These are phyloP conservation scores for Fusarium circinatum DNA, from an alignment of 2,329 filamentous ascomycete species.

Conservation along the genomic window DNA sequence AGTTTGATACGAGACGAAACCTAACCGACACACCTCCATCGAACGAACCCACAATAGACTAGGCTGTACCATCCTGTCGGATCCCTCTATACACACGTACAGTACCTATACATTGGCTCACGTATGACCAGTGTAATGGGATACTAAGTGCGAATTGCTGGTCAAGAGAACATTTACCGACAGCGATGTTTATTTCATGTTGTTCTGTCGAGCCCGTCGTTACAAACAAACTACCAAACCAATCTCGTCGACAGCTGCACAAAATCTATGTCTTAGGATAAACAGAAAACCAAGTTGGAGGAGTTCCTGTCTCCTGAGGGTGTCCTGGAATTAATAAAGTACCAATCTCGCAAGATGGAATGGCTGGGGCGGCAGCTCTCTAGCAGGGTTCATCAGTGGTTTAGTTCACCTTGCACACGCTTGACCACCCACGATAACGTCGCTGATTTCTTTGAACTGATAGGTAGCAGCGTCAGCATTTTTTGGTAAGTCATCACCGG, in stretches of 20 bases:
- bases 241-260: not conserved
- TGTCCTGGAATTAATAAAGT: not conserved
- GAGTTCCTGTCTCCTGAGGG: not conserved
- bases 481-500: not conserved
- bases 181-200: not conserved
- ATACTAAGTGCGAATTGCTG: not conserved
- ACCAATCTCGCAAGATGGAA: not conserved
- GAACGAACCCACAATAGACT: conserved; percentile 28
- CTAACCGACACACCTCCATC: conserved; percentile 19
- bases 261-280: not conserved
- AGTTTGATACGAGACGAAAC: conserved; percentile 30
- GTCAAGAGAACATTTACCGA: not conserved
- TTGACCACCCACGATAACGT: not conserved
- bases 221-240: not conserved
- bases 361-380: not conserved
- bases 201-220: not conserved
- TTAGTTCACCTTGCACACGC: not conserved
- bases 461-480: not conserved
- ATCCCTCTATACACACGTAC: conserved; percentile 21
- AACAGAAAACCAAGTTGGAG: not conserved
- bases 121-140: not conserved
- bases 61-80: conserved; percentile 43
- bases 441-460: not conserved
- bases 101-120: conserved; percentile 14
- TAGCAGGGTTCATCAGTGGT: not conserved